Evolutionary conservation across 2,329 filamentous ascomycete genomes (phyloP), one percentile per base, ranked within the genome.

Genomic region (Alternaria angustiovoidea): DNA sequence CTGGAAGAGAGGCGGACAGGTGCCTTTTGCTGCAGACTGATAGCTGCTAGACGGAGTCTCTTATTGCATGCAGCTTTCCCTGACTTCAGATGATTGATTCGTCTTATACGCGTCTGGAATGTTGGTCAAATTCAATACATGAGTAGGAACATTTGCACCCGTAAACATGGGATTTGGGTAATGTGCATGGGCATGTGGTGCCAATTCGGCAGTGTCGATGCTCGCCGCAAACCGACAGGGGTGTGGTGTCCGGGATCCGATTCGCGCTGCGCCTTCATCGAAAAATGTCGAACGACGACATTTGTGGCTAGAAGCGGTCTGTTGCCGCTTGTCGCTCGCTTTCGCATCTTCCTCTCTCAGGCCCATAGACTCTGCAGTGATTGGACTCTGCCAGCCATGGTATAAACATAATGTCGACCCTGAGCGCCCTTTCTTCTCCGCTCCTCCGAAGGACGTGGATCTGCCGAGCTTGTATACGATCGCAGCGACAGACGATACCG

Each of bases 381-480:
- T 24, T 41, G 22, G 28, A 55, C 24, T 47, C 42, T 41, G 57
- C 52, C 57, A 44, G 47, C 57, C 57, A 59, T 59, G 57, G 32
- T 49, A 74, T 75, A 71, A 63, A 57, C 55, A 54, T 73, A 63
- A 79, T 79, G 76, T 75, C 69, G 52, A 58, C 68, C 41, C 65
- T 66, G 18, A 62, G 61, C 39, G 51, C 69, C 42, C 59, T 75
- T 22, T 66, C 69, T 30, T 66, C 69, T 54, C 69, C 71, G 26
- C 57, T 75, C 34, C 61, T 76, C 26, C 67, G 69, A 38, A 73
- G 73, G 53, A 53, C 74, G 11, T 79, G 76, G 77, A 78, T 71
- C 14, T 78, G 77, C 63, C 68, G 74, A 49, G 67, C 73, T 16
- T 79, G 77, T 65, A 65, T 75, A 34, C 73, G 66, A 34, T 63